Base-by-base conservation (phyloP, 1,284 basidiomycete species). In the Inonotus obliquus region DNA sequence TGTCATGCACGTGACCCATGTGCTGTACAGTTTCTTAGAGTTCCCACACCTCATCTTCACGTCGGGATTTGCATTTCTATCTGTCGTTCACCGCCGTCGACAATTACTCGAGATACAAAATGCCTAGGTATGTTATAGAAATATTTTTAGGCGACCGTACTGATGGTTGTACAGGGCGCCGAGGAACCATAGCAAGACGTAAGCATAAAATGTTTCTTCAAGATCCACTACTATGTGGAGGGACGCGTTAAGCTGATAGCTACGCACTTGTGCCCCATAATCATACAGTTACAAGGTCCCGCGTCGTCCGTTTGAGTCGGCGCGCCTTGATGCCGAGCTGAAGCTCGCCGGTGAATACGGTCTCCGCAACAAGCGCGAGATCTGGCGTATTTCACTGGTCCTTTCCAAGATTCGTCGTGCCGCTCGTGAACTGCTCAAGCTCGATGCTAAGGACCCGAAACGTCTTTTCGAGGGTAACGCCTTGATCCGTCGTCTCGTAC, bases 311-410 rank as follows among this genome's bases (percentile, higher is more conserved):
- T 98, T 91, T 80, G 95, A 93, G 83, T 93, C 94, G 67, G 93
- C 96, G 75, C 95, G 96, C 81, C 94, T 99, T 81, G 96, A 99
- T 83, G 89, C 92, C 71, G 97, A 99, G 86, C 86, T 99, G 75
- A 99, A 98, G 94, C 94, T 98, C 79, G 95, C 95, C 66, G 96
- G 96, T 80, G 97, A 99, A 84, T 99, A 96, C 84, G 96, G 96
- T 79, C 93, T 99, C 73, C 93, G 96, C 79, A 99, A 98, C 92
- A 99, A 99, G 87, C 92, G 94, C 74, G 96, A 99, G 84, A 98
- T 99, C 82, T 99, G 96, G 96, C 93, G 97, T 75, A 98, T 99
- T 78, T 89, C 95, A 76, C 89, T 99, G 73, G 89, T 89, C 74
- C 89, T 99, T 65, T 99, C 97, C 75, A 98, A 99, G 86, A 99